These are phyloP conservation scores for Hippophae tibetana DNA, from an alignment of 306 rosid genomes.

Conservation along the genomic window DNA sequence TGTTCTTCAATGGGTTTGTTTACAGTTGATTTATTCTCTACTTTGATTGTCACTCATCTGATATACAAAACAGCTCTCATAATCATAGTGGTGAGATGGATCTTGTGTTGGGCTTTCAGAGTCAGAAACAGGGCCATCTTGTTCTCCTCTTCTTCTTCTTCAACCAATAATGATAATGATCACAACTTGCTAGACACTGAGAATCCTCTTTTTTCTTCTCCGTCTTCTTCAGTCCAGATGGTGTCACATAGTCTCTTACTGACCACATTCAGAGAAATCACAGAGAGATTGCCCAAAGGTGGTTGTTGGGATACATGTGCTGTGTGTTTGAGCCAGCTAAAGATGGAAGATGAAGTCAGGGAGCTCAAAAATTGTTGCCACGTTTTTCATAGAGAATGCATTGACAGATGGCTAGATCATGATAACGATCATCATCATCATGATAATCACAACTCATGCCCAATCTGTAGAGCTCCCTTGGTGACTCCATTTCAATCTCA, in stretches of 20 bases:
- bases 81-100: slow-evolving; percentile 58
- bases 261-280: slow-evolving; percentile 48
- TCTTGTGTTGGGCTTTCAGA: slow-evolving; percentile 33
- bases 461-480: slow-evolving; percentile 68
- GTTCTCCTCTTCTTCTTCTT: neutral
- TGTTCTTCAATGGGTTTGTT: slow-evolving; percentile 35
- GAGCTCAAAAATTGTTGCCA: slow-evolving; percentile 67
- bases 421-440: neutral
- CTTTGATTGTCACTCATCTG: slow-evolving; percentile 34
- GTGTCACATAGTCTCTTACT: slow-evolving; percentile 29
- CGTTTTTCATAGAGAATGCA: slow-evolving; percentile 69
- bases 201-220: neutral
- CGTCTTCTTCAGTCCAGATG: slow-evolving; percentile 25
- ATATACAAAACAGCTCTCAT: slow-evolving; percentile 54
- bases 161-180: no score
- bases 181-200: no score
- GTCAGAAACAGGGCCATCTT: slow-evolving; percentile 15
- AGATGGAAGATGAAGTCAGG: slow-evolving; percentile 44
- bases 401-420: slow-evolving; percentile 60
- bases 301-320: slow-evolving; percentile 48
- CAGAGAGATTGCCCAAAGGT: slow-evolving; percentile 32
- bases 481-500: slow-evolving; percentile 28
- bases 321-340: slow-evolving; percentile 53
- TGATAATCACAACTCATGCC: slow-evolving; percentile 36
- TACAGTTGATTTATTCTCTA: slow-evolving; percentile 26